A percentile compares a stretch with the other conserved stretches of the same genome.
Evolutionary conservation across 2,329 filamentous ascomycete species (phyloP).

Genomic region (Fusarium irregulare): DNA sequence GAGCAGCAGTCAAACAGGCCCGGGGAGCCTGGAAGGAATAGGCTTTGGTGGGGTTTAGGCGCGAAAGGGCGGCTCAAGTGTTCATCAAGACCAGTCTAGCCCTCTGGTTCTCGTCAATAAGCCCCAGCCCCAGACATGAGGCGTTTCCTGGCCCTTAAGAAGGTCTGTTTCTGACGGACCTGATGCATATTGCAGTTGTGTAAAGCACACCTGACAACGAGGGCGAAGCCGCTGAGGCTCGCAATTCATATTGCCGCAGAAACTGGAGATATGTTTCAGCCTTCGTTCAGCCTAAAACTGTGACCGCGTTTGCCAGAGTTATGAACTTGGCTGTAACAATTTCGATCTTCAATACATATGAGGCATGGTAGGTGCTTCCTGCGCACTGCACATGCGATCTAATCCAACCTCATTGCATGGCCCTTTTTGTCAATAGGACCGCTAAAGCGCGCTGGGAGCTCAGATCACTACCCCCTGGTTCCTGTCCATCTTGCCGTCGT

Average conservation of each 20-base stretch:
- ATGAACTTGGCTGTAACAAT: slow-evolving; percentile 5
- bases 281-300: slow-evolving; percentile 11
- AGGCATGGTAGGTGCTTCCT: slow-evolving; percentile 8
- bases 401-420: slow-evolving; percentile 17
- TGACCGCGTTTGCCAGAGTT: background rate
- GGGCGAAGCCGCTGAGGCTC: slow-evolving; percentile 22
- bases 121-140: slow-evolving; percentile 23
- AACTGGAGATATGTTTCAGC: slow-evolving; percentile 36
- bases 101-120: slow-evolving; percentile 9
- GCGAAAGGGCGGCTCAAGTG: slow-evolving; percentile 33
- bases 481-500: slow-evolving; percentile 19
- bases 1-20: slow-evolving; percentile 4
- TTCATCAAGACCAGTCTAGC: slow-evolving; percentile 24
- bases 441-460: background rate
- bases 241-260: slow-evolving; percentile 15
- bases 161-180: slow-evolving; percentile 12
- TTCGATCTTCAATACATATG: slow-evolving; percentile 12
- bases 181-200: slow-evolving; percentile 17
- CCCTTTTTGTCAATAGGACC: slow-evolving; percentile 28
- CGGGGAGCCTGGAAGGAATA: slow-evolving; percentile 22
- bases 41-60: slow-evolving; percentile 29
- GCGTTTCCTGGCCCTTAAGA: slow-evolving; percentile 23
- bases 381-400: background rate
- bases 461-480: slow-evolving; percentile 21
- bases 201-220: slow-evolving; percentile 21